Percentiles rank a stretch among this genome's conserved stretches.
These are phyloP conservation scores for Ammopiptanthus mongolicus DNA, from an alignment of 306 rosid genomes.

Conservation along the genomic window DNA sequence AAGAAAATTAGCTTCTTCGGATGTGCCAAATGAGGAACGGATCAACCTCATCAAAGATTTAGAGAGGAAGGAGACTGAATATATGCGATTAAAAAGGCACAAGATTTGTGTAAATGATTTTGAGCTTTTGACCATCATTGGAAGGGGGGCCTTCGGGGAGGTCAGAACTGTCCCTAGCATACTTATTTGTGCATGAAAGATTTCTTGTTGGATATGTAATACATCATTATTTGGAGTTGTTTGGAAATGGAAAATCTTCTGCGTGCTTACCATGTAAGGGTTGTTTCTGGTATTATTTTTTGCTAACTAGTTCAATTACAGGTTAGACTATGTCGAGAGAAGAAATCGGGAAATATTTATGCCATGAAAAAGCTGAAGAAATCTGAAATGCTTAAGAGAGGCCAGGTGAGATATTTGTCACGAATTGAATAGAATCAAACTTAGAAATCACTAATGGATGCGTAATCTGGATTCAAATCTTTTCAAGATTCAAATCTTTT, in stretches of 20 bases:
- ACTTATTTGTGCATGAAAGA: constrained; percentile 12
- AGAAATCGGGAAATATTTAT: constrained; percentile 94
- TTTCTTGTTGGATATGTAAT: constrained; percentile 16
- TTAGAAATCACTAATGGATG: constrained; percentile 13
- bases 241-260: constrained; percentile 13
- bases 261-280: neutral
- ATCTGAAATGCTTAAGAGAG: constrained; percentile 96
- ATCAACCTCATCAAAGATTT: constrained; percentile 86
- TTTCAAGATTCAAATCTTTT: too few relatives aligned
- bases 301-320: constrained; percentile 40
- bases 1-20: constrained; percentile 81
- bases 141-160: constrained; percentile 99
- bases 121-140: constrained; percentile 92
- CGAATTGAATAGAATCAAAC: neutral
- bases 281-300: constrained; percentile 17
- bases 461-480: constrained; percentile 8
- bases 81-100: constrained; percentile 93
- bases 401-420: constrained; percentile 71
- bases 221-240: constrained; percentile 7
- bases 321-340: constrained; percentile 98
- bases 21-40: constrained; percentile 88
- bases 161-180: constrained; percentile 44
- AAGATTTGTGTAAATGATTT: constrained; percentile 92
- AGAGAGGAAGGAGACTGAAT: constrained; percentile 95
- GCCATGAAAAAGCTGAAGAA: constrained; percentile 99